Evolutionary conservation across 2,329 filamentous ascomycete genomes (phyloP).

Genomic region (Fusarium tuaranense): DNA sequence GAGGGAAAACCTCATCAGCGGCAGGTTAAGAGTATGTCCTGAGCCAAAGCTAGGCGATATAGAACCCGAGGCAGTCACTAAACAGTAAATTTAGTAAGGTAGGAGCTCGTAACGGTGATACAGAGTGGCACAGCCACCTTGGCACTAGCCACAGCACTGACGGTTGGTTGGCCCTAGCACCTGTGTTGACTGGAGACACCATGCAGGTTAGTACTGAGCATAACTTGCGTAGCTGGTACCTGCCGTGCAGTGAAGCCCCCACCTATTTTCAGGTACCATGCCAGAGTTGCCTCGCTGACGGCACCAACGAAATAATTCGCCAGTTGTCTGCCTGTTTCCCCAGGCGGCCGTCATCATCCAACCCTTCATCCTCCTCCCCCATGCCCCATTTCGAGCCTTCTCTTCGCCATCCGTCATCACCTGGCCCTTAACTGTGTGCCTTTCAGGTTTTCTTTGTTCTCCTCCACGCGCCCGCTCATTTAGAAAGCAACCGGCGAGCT

Average conservation of each 20-base stretch:
- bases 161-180: neutral
- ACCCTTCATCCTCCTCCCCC: constrained; percentile 32
- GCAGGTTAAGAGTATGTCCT: neutral
- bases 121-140: neutral
- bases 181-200: neutral
- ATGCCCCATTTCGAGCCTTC: constrained; percentile 31
- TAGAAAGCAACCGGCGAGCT: constrained; percentile 29
- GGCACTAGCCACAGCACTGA: neutral
- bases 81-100: neutral
- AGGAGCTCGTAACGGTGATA: neutral
- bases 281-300: constrained; percentile 36
- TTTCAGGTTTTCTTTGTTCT: constrained; percentile 27
- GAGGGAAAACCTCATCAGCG: neutral
- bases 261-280: neutral
- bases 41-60: neutral
- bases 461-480: constrained; percentile 21
- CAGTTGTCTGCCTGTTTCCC: constrained; percentile 32
- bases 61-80: neutral
- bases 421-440: constrained; percentile 22
- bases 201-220: neutral
- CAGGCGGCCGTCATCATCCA: constrained; percentile 31
- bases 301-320: constrained; percentile 22
- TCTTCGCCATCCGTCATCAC: constrained; percentile 36
- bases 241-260: neutral
- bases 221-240: neutral